Conservation (phyloP, 129 eudicot species). For the Centella asiatica region DNA sequence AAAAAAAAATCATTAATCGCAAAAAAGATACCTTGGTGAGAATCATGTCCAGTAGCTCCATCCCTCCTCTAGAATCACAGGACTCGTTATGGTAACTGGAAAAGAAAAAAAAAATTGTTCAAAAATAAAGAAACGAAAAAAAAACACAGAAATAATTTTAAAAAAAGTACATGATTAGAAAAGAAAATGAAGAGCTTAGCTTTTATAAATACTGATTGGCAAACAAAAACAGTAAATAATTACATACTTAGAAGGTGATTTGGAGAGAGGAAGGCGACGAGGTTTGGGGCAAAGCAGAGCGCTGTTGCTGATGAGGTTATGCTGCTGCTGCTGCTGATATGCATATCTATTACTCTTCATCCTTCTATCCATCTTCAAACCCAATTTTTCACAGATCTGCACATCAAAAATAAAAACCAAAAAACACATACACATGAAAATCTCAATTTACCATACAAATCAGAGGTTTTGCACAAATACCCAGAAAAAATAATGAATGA, state of each 20-base stretch:
- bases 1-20: not conserved
- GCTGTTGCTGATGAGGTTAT: slow-evolving; percentile 15
- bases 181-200: not conserved
- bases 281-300: slow-evolving; percentile 49
- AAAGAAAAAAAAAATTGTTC: not conserved
- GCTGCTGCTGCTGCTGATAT: slow-evolving; percentile 31
- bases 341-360: slow-evolving; percentile 12
- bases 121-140: too few species aligned
- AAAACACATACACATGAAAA: too few species aligned
- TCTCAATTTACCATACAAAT: too few species aligned
- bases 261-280: slow-evolving; percentile 25
- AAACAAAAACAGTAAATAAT: too few species aligned
- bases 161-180: not conserved
- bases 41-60: slow-evolving; percentile 49
- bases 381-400: too few species aligned
- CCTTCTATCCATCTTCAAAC: not conserved
- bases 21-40: slow-evolving; percentile 30
- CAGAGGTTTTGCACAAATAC: too few species aligned
- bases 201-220: too few species aligned
- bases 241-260: slow-evolving; percentile 24
- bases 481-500: too few species aligned
- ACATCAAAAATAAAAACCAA: too few species aligned
- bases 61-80: slow-evolving; percentile 34
- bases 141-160: too few species aligned
- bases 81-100: slow-evolving; percentile 29